Base-by-base conservation (phyloP, 176 grass and related monocot species). In the Carex parvula region DNA sequence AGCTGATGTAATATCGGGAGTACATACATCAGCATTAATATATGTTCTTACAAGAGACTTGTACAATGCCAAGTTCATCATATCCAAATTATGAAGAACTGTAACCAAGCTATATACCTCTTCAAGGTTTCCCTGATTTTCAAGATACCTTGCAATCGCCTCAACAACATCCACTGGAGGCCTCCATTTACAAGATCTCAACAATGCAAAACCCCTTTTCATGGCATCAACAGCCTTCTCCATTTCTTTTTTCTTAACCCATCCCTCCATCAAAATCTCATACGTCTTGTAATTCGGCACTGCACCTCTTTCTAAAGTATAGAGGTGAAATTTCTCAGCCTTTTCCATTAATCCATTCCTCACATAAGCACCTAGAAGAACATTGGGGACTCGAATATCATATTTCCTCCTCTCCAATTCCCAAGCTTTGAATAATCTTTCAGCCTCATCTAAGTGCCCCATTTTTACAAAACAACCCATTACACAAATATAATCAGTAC, bases 211-310 rank as follows among this genome's bases (percentile, higher is more conserved):
- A 80, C 85, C 83, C 54, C 94, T 88, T 58, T 89, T 97, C 92
- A 97, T 89, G 67, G 90, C 90, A 73, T 88, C 81, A 0, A 91
- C 85, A 83, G 94, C 94, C 89, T 86, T 94, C 39, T 94, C 88
- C 94, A 94, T 92, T 84, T 88, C 86, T 70, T 15, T 87, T 39
- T 48, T 89, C 75, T 92, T 89, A 42, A 94, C 63, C 71, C 86
- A 92, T 53, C 94, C 91, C 84, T 94, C 91, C 88, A 92, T 88
- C 29, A 97, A 41, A 84, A 97, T 97, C 62, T 97, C 94, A 90
- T 90, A 97, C 6, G 94, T 97, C 41, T 97, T 97, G 79, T 90
- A 97, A 89, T 97, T 97, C 84, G 94, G 91, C 12, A 13, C 15
- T 0, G 80, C 94, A 7, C 91, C 94, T 90, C 89, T 94, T 85